Evolutionary conservation across 306 rosid genomes (phyloP).

Genomic region (Cercis canadensis): DNA sequence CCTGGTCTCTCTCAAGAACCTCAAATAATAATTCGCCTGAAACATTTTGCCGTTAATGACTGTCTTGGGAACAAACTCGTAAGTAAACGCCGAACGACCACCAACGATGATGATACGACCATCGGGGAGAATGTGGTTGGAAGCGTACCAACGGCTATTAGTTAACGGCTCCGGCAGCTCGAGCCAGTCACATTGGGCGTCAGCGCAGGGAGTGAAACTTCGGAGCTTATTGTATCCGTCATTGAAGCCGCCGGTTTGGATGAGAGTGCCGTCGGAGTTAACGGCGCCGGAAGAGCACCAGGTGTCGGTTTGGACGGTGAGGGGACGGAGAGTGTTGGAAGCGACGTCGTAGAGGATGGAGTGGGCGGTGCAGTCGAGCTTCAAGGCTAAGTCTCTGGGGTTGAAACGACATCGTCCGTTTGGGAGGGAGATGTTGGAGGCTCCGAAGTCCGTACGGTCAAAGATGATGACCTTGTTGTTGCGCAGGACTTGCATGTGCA

Average conservation of each 20-base stretch:
- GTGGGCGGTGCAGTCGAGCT: constrained; percentile 83
- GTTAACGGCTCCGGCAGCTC: constrained; percentile 40
- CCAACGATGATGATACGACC: constrained; percentile 65
- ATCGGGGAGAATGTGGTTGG: constrained; percentile 69
- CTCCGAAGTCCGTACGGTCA: constrained; percentile 81
- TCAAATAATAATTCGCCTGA: constrained; percentile 4
- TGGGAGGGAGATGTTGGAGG: constrained; percentile 71
- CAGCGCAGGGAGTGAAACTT: constrained; percentile 48
- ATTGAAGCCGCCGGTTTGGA: constrained; percentile 80
- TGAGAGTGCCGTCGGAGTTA: constrained; percentile 50
- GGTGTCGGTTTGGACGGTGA: constrained; percentile 59
- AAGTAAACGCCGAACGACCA: constrained; percentile 53
- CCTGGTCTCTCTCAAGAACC: constrained; percentile 59
- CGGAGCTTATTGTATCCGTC: constrained; percentile 62
- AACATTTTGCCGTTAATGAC: neutral
- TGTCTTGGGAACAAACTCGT: constrained; percentile 73
- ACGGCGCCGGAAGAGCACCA: constrained; percentile 89
- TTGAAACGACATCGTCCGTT: constrained; percentile 38
- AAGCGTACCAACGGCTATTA: constrained; percentile 66
- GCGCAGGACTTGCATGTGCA: constrained; percentile 87
- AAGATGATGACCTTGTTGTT: constrained; percentile 72
- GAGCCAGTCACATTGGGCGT: constrained; percentile 57
- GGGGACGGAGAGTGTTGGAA: constrained; percentile 61
- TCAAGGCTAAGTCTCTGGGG: constrained; percentile 34
- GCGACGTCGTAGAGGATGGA: constrained; percentile 66